Percentiles rank a stretch among this genome's conserved stretches.
phyloP scores from a whole-genome alignment of 2,329 filamentous ascomycete species.

The Chrysoporthe puriensis region DNA sequence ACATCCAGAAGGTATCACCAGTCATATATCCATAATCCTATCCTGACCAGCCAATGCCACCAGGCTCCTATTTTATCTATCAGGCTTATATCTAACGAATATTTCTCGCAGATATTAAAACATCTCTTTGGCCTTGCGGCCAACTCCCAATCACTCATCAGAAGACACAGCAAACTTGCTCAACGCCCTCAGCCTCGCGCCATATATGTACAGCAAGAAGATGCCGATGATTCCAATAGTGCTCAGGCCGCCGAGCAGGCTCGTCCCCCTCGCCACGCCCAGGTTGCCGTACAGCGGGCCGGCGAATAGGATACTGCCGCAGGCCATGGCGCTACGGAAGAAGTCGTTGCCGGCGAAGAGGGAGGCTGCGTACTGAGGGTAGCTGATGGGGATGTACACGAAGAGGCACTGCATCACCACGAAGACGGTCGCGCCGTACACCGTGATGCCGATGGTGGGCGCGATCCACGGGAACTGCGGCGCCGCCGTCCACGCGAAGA shows the following conservation, averaged over 20 bases:
- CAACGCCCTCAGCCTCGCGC: slow-evolving; percentile 55
- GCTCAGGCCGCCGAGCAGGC: slow-evolving; percentile 59
- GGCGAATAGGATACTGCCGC: slow-evolving; percentile 62
- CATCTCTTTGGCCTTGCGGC: not conserved
- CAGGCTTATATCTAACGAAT: not conserved
- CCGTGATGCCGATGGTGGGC: slow-evolving; percentile 59
- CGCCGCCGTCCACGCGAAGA: slow-evolving; percentile 63
- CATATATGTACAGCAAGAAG: slow-evolving; percentile 61
- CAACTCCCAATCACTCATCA: slow-evolving; percentile 3
- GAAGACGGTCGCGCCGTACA: slow-evolving; percentile 57
- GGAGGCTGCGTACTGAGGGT: slow-evolving; percentile 60
- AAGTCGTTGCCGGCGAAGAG: slow-evolving; percentile 66
- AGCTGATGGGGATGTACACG: slow-evolving; percentile 60
- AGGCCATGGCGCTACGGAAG: slow-evolving; percentile 60
- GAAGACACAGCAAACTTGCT: slow-evolving; percentile 58
- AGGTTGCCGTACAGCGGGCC: slow-evolving; percentile 62
- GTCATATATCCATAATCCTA: not conserved
- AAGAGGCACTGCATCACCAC: slow-evolving; percentile 64
- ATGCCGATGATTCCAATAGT: slow-evolving; percentile 61
- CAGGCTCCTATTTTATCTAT: not conserved
- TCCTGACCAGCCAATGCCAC: not conserved
- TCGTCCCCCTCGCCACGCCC: slow-evolving; percentile 60
- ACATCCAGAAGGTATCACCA: not conserved
- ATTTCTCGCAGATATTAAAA: not conserved
- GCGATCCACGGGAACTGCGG: slow-evolving; percentile 57